phyloP scores from a whole-genome alignment of 805 yeast genomes.

The Hanseniaspora jakobsenii region DNA sequence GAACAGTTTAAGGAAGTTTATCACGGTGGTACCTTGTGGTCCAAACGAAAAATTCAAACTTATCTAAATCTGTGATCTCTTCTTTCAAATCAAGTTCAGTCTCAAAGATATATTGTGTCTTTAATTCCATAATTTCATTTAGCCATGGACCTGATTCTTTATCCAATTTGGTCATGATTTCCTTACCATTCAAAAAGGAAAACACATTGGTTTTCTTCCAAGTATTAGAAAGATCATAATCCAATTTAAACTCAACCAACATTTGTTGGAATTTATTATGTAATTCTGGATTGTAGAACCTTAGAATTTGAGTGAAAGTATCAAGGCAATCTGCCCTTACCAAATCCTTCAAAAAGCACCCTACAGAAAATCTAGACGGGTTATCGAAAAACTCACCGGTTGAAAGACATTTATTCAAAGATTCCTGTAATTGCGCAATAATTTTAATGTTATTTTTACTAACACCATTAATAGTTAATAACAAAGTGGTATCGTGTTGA shows the following conservation, averaged over 20 bases:
- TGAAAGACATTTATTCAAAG: background rate
- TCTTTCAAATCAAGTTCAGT: constrained; percentile 31
- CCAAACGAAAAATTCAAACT: constrained; percentile 43
- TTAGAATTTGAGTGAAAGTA: no score
- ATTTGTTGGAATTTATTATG: background rate
- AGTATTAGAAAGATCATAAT: background rate
- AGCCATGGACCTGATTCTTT: constrained; percentile 85
- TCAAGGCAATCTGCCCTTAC: no score
- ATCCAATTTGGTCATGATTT: constrained; percentile 38
- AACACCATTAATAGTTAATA: constrained; percentile 1
- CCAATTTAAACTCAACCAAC: background rate
- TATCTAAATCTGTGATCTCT: constrained; percentile 63
- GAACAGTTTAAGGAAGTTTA: background rate
- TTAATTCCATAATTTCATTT: constrained; percentile 37
- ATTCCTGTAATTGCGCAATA: background rate
- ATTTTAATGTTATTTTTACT: background rate
- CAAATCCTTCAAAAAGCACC: no score
- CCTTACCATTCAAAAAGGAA: constrained; percentile 68
- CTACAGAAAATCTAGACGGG: no score
- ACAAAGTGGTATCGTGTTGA: background rate
- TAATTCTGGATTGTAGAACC: no score
- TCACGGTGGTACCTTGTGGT: constrained; percentile 13
- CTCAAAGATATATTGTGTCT: constrained; percentile 4
- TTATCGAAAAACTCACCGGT: no score
- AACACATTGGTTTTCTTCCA: constrained; percentile 20